These are phyloP conservation scores for Curvularia lunata DNA, from an alignment of 2,329 filamentous ascomycete species.

Conservation along the genomic window DNA sequence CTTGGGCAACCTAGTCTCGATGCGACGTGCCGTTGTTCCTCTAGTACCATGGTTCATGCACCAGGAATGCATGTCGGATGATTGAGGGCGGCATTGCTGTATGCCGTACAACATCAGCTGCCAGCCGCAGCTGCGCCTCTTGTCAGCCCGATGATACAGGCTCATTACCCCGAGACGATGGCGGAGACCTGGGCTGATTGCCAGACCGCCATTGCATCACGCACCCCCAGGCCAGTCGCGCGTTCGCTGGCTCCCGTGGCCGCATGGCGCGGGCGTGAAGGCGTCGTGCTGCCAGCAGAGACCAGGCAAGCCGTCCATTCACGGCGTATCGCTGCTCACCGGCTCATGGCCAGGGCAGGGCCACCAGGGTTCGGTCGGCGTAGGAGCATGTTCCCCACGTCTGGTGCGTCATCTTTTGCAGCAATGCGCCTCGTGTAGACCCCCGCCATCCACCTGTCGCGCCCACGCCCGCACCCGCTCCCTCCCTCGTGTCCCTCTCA, in stretches of 20 bases:
- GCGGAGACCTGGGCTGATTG: background rate
- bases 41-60: constrained; percentile 8
- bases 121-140: background rate
- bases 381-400: constrained; percentile 30
- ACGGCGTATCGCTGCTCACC: background rate
- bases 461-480: constrained; percentile 10
- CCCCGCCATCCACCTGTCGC: constrained; percentile 32
- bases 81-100: background rate
- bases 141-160: background rate
- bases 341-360: background rate
- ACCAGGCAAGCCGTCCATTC: no score
- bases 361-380: constrained; percentile 15
- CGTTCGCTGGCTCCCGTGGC: background rate
- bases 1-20: background rate
- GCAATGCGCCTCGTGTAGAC: constrained; percentile 27
- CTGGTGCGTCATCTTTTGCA: constrained; percentile 32
- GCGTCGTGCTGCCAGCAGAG: background rate
- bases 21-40: background rate
- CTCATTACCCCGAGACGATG: background rate
- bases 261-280: background rate
- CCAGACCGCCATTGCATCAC: constrained; percentile 2
- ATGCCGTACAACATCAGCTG: background rate
- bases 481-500: constrained; percentile 1
- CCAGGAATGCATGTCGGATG: background rate
- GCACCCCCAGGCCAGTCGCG: background rate